Conservation (phyloP, 1,284 basidiomycete species). For the Athelia sp. region DNA sequence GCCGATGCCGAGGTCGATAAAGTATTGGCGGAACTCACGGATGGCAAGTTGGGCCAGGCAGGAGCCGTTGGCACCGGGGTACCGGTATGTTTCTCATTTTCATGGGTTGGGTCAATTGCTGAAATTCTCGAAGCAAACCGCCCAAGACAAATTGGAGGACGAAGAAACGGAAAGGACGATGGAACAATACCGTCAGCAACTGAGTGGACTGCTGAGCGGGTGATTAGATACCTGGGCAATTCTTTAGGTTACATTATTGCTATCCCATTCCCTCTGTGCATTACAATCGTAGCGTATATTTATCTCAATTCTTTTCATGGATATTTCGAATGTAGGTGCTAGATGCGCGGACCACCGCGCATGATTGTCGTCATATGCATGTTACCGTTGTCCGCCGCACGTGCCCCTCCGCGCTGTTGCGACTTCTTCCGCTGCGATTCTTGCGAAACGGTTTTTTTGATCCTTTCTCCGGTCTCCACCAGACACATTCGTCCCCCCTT, state of each 20-base stretch:
- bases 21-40: constrained; percentile 92
- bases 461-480: constrained; percentile 1
- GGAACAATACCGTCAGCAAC: constrained; percentile 82
- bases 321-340: not conserved
- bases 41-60: constrained; percentile 89
- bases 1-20: constrained; percentile 98
- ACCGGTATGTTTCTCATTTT: constrained; percentile 56
- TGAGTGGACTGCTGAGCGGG: constrained; percentile 79
- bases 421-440: constrained; percentile 7
- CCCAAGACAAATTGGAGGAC: constrained; percentile 63
- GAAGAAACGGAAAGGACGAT: constrained; percentile 81
- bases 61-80: constrained; percentile 69
- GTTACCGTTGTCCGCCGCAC: too few relatives aligned
- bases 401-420: constrained; percentile 1
- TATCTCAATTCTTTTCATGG: not conserved
- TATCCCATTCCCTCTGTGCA: constrained; percentile 4
- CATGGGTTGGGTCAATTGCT: not conserved
- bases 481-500: constrained; percentile 1
- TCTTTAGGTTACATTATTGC: constrained; percentile 17
- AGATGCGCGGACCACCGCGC: not conserved
- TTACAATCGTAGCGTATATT: too few relatives aligned
- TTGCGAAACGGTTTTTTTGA: constrained; percentile 7
- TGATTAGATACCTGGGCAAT: constrained; percentile 24
- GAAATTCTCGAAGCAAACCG: constrained; percentile 27
- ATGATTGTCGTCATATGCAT: too few relatives aligned